Percentiles rank a stretch among this genome's conserved stretches.
Conservation (phyloP, 306 rosid genomes). For the Vigna mungo region DNA sequence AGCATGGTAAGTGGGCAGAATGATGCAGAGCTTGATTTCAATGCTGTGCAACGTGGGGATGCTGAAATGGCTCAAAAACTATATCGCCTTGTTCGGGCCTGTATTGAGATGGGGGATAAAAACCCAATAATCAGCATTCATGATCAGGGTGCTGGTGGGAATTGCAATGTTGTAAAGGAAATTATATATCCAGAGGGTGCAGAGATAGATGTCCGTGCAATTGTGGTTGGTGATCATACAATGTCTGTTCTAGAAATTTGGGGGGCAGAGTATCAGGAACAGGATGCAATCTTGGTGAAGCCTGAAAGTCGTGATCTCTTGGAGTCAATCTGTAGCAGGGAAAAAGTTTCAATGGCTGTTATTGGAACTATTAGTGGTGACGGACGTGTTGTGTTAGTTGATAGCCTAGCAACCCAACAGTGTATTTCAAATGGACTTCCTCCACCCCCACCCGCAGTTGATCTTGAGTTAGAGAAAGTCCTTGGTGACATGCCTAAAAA, state of each 20-base stretch:
- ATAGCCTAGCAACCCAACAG: conserved; percentile 64
- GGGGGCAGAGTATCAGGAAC: conserved; percentile 98
- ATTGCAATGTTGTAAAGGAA: conserved; percentile 92
- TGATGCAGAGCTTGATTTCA: conserved; percentile 91
- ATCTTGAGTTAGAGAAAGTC: conserved; percentile 89
- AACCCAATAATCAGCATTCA: conserved; percentile 92
- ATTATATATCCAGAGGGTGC: conserved; percentile 87
- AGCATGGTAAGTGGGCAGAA: conserved; percentile 99
- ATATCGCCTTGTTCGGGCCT: conserved; percentile 91
- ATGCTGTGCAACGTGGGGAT: conserved; percentile 97
- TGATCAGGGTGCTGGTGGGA: conserved; percentile 97
- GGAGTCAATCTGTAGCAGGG: conserved; percentile 78
- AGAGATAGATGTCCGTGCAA: conserved; percentile 71
- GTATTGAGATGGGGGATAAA: conserved; percentile 89
- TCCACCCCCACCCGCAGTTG: conserved; percentile 77
- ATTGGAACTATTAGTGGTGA: conserved; percentile 80
- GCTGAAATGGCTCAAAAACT: conserved; percentile 97
- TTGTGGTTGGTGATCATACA: conserved; percentile 88
- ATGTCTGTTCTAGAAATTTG: conserved; percentile 95
- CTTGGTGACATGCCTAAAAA: conserved; percentile 96
- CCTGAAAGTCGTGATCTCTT: conserved; percentile 73
- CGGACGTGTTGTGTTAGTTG: conserved; percentile 78
- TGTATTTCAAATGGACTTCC: conserved; percentile 63
- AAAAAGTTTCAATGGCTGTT: conserved; percentile 92
- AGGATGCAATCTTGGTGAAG: conserved; percentile 88